Conservation (phyloP, 371 early-diverging fungal species). For the Apophysomyces trapeziformis region DNA sequence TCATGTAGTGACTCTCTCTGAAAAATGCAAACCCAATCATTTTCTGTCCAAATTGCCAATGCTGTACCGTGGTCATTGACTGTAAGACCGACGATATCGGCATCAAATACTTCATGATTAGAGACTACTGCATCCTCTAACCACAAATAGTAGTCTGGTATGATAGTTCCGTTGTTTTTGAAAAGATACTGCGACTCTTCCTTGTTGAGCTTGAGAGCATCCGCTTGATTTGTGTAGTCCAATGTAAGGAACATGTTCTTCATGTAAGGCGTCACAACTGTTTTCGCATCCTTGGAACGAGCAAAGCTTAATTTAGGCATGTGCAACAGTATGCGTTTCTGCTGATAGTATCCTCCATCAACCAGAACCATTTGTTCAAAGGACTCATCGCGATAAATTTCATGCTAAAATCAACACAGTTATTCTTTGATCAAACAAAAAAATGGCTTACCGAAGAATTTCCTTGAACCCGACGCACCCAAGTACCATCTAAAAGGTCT, state of each 20-base stretch:
- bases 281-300: slow-evolving; percentile 30
- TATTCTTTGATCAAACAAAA: background rate
- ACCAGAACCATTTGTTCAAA: slow-evolving; percentile 41
- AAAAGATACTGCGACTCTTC: slow-evolving; percentile 29
- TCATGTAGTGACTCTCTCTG: slow-evolving; percentile 15
- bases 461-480: slow-evolving; percentile 8
- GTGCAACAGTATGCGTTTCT: slow-evolving; percentile 36
- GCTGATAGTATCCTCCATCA: slow-evolving; percentile 39
- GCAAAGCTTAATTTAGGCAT: slow-evolving; percentile 35
- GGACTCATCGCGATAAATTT: slow-evolving; percentile 31
- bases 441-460: slow-evolving; percentile 9
- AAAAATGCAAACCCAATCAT: slow-evolving; percentile 33
- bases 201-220: slow-evolving; percentile 25
- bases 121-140: slow-evolving; percentile 10
- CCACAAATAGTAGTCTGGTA: slow-evolving; percentile 37
- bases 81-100: slow-evolving; percentile 32
- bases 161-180: slow-evolving; percentile 16
- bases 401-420: slow-evolving; percentile 19
- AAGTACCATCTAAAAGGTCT: slow-evolving; percentile 20
- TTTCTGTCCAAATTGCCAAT: slow-evolving; percentile 47
- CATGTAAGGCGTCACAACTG: slow-evolving; percentile 37
- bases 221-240: slow-evolving; percentile 37
- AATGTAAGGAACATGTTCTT: slow-evolving; percentile 39
- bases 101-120: slow-evolving; percentile 16
- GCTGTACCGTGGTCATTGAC: slow-evolving; percentile 31